Percentiles rank a stretch among this genome's conserved stretches.
These are phyloP conservation scores for Tulasnella sp. DNA, from an alignment of 768 basidiomycete species.

Conservation along the genomic window DNA sequence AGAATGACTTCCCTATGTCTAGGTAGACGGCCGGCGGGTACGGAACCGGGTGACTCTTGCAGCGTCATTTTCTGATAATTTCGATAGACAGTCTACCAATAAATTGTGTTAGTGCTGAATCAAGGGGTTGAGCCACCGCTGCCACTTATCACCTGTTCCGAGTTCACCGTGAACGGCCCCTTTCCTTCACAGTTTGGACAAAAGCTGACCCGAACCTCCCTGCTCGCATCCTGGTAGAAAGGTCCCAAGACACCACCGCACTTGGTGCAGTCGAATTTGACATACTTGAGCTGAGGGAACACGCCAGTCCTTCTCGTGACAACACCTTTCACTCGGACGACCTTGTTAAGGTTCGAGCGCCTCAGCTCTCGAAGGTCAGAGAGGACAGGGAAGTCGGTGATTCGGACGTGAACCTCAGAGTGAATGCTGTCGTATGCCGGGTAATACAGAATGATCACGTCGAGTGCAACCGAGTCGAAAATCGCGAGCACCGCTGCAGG, in stretches of 20 bases:
- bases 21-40: slow-evolving; percentile 93
- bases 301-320: slow-evolving; percentile 93
- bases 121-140: background rate
- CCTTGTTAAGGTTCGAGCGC: slow-evolving; percentile 83
- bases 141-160: slow-evolving; percentile 61
- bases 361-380: slow-evolving; percentile 90
- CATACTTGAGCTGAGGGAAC: slow-evolving; percentile 98
- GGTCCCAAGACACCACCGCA: slow-evolving; percentile 92
- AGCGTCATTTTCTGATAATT: slow-evolving; percentile 99
- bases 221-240: slow-evolving; percentile 94
- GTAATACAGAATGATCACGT: slow-evolving; percentile 90
- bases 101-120: background rate
- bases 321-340: slow-evolving; percentile 91
- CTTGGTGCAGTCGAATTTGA: slow-evolving; percentile 96
- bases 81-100: slow-evolving; percentile 81
- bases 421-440: slow-evolving; percentile 95
- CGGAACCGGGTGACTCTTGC: slow-evolving; percentile 95
- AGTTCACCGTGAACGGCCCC: slow-evolving; percentile 93
- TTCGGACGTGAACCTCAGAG: slow-evolving; percentile 93
- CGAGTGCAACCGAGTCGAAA: slow-evolving; percentile 91
- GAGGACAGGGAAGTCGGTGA: slow-evolving; percentile 83
- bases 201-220: slow-evolving; percentile 88
- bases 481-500: slow-evolving; percentile 87
- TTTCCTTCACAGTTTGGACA: slow-evolving; percentile 91
- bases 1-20: slow-evolving; percentile 94